A percentile compares a stretch with the other conserved stretches of the same genome.
Conservation (phyloP, 2,329 filamentous ascomycete species). For the Magnaporthales sp. region DNA sequence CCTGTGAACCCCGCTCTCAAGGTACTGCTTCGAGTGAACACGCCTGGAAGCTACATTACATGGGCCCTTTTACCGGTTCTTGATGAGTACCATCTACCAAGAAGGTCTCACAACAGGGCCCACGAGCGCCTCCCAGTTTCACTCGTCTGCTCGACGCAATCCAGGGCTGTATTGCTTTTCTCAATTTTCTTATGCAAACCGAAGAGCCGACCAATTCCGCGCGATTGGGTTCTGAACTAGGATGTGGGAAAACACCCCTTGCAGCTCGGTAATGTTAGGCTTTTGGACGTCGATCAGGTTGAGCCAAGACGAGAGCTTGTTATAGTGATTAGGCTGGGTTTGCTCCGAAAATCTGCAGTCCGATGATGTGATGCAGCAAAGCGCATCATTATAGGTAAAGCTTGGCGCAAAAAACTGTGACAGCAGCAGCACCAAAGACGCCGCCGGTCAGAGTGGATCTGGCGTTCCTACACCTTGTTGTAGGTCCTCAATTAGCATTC, state of each 20-base stretch:
- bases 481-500: too few relatives aligned
- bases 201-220: not conserved
- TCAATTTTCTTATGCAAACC: not conserved
- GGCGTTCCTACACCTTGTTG: not conserved
- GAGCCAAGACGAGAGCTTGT: not conserved
- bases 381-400: not conserved
- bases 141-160: not conserved
- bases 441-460: not conserved
- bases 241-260: not conserved
- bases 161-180: not conserved
- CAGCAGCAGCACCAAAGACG: not conserved
- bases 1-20: not conserved
- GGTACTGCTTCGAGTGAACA: not conserved
- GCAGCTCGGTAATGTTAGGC: not conserved
- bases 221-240: not conserved
- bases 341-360: not conserved
- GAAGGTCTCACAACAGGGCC: not conserved
- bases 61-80: not conserved
- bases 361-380: not conserved
- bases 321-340: not conserved
- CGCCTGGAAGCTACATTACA: not conserved
- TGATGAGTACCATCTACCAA: not conserved
- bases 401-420: not conserved
- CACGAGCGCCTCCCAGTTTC: slow-evolving; percentile 4
- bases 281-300: not conserved